Evolutionary conservation across 2,329 filamentous ascomycete species (phyloP).

Genomic region (Penicillium concentricum): DNA sequence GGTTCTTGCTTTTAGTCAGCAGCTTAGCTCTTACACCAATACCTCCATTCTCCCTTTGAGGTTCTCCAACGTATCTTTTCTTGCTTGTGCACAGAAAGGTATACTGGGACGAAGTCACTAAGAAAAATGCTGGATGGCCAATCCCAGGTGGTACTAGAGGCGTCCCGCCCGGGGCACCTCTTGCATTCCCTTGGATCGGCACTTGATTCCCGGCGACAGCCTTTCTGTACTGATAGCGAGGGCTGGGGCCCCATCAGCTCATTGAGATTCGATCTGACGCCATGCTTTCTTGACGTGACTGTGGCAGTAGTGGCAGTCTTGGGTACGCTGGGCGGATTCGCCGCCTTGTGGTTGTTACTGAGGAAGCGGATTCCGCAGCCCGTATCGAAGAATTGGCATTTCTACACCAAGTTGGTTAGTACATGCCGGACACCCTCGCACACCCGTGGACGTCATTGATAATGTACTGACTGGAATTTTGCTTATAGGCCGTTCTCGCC

Average conservation of each 20-base stretch:
- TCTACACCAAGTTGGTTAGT: conserved; percentile 84
- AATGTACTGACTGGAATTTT: neutral
- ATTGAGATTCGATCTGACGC: conserved; percentile 88
- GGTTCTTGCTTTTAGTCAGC: conserved; percentile 23
- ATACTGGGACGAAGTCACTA: conserved; percentile 25
- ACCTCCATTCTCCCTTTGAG: conserved; percentile 12
- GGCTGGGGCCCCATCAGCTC: conserved; percentile 94
- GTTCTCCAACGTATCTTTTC: conserved; percentile 10
- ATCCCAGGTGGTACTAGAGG: conserved; percentile 36
- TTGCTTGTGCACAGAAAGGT: conserved; percentile 20
- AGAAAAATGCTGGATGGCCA: conserved; percentile 36
- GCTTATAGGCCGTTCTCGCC: conserved; percentile 60
- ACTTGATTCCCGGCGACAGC: conserved; percentile 51
- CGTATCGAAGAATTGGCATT: conserved; percentile 82
- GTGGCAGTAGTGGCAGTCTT: conserved; percentile 74
- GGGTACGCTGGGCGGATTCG: conserved; percentile 73
- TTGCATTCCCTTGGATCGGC: conserved; percentile 27
- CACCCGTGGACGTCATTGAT: neutral
- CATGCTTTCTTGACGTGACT: conserved; percentile 94
- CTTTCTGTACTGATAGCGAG: conserved; percentile 83
- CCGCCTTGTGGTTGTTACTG: conserved; percentile 77
- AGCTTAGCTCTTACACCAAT: conserved; percentile 8
- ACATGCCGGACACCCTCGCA: neutral
- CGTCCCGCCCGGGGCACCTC: conserved; percentile 27
- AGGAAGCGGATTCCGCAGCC: conserved; percentile 65